Conservation (phyloP, 352 stramenopile species). For the Salisapilia sapeloensis region DNA sequence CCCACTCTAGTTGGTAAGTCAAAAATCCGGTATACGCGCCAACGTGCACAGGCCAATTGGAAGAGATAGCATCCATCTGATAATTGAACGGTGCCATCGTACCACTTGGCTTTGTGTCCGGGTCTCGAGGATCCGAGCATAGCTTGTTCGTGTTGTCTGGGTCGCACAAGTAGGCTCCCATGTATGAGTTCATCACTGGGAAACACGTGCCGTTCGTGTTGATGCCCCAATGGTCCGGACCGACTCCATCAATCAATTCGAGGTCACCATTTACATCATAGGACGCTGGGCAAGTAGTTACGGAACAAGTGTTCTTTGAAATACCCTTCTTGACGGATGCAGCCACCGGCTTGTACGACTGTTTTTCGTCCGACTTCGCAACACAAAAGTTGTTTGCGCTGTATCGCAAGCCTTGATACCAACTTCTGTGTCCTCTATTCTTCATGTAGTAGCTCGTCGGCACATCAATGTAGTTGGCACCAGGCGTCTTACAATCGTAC, state of each 20-base stretch:
- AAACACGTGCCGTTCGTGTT: slow-evolving; percentile 51
- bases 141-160: slow-evolving; percentile 19
- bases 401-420: slow-evolving; percentile 53
- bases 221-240: slow-evolving; percentile 21
- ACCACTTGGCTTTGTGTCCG: background rate
- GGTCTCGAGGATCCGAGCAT: slow-evolving; percentile 3
- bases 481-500: slow-evolving; percentile 14
- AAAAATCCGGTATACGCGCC: slow-evolving; percentile 67
- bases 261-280: slow-evolving; percentile 34
- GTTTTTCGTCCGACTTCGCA: slow-evolving; percentile 3
- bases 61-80: slow-evolving; percentile 88
- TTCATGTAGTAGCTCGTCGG: slow-evolving; percentile 18
- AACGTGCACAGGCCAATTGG: slow-evolving; percentile 75
- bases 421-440: slow-evolving; percentile 36
- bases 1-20: slow-evolving; percentile 59
- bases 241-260: slow-evolving; percentile 12
- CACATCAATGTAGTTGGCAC: slow-evolving; percentile 22
- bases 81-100: slow-evolving; percentile 23
- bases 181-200: slow-evolving; percentile 39
- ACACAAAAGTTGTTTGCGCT: slow-evolving; percentile 37
- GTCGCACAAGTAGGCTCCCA: slow-evolving; percentile 31
- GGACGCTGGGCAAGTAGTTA: slow-evolving; percentile 18
- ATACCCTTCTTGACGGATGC: slow-evolving; percentile 18
- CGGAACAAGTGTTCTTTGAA: slow-evolving; percentile 23
- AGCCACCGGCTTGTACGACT: slow-evolving; percentile 18